Evolutionary conservation across 768 basidiomycete genomes (phyloP).

Genomic region (Mycena pura): DNA sequence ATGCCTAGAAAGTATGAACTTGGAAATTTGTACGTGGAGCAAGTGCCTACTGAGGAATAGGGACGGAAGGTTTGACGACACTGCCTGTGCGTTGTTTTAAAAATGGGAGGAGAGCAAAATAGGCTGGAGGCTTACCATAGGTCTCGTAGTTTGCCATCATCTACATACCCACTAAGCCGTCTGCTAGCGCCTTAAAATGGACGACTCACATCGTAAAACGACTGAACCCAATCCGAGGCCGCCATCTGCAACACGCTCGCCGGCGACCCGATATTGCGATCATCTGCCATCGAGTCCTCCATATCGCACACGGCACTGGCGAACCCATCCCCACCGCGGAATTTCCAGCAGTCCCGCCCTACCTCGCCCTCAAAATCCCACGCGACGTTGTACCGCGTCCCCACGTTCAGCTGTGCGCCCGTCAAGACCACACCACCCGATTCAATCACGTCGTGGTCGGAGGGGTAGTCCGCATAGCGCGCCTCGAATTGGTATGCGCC

Average conservation of each 20-base stretch:
- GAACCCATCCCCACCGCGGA: conserved; percentile 12
- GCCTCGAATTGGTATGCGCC: conserved; percentile 13
- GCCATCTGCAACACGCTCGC: conserved; percentile 17
- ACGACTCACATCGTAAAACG: conserved; percentile 11
- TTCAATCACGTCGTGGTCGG: background rate
- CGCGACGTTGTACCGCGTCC: conserved; percentile 5
- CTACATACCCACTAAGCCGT: too few relatives aligned
- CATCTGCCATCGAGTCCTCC: conserved; percentile 18
- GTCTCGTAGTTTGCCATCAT: conserved; percentile 12
- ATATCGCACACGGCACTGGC: background rate
- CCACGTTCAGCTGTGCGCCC: background rate
- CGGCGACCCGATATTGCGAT: conserved; percentile 12
- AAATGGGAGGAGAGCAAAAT: background rate
- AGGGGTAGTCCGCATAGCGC: conserved; percentile 3
- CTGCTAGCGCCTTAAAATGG: too few relatives aligned
- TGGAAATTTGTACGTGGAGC: background rate
- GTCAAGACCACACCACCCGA: conserved; percentile 4
- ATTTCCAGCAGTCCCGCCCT: conserved; percentile 14
- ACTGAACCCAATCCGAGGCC: conserved; percentile 3
- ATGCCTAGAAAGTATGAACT: background rate
- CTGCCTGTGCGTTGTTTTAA: background rate
- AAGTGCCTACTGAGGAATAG: conserved; percentile 4
- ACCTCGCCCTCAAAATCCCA: conserved; percentile 16
- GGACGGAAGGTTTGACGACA: background rate
- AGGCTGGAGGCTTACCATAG: background rate